Conservation (phyloP, 257 asterid genomes). For the Anisodus acutangulus region DNA sequence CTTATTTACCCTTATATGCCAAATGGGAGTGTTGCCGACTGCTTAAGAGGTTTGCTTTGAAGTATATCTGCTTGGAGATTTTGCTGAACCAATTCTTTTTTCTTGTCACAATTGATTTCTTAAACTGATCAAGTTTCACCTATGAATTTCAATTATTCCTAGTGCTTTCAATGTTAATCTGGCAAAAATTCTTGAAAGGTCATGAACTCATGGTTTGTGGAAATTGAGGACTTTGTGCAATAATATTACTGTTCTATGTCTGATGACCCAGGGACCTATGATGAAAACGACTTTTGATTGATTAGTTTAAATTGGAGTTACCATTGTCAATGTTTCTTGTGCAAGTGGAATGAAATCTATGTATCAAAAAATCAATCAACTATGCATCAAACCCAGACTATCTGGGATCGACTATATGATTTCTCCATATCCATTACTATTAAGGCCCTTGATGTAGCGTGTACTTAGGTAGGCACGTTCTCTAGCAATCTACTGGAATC, state of each 20-base stretch:
- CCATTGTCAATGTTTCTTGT: background rate
- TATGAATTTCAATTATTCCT: background rate
- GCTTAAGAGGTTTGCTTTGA: conserved; percentile 70
- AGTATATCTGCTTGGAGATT: conserved; percentile 12
- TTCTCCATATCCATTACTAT: background rate
- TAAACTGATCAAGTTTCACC: conserved; percentile 4
- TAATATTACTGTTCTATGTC: background rate
- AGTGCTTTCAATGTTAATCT: background rate
- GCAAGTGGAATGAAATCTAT: background rate
- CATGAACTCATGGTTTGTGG: background rate
- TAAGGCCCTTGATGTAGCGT: background rate
- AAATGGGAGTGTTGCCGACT: conserved; percentile 94
- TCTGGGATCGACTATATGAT: background rate
- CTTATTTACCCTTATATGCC: conserved; percentile 92
- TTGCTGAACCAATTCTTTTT: background rate
- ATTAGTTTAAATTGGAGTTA: background rate
- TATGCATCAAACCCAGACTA: background rate
- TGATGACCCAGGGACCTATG: background rate
- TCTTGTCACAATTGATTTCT: background rate
- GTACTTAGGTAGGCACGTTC: background rate
- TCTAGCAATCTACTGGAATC: background rate
- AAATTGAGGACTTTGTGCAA: background rate
- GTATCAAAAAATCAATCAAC: background rate
- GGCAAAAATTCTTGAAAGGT: background rate
- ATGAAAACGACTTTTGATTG: background rate